A percentile compares a stretch with the other conserved stretches of the same genome.
Evolutionary conservation across 2,329 filamentous ascomycete species (phyloP).

Genomic region (Diaporthe humulicola): DNA sequence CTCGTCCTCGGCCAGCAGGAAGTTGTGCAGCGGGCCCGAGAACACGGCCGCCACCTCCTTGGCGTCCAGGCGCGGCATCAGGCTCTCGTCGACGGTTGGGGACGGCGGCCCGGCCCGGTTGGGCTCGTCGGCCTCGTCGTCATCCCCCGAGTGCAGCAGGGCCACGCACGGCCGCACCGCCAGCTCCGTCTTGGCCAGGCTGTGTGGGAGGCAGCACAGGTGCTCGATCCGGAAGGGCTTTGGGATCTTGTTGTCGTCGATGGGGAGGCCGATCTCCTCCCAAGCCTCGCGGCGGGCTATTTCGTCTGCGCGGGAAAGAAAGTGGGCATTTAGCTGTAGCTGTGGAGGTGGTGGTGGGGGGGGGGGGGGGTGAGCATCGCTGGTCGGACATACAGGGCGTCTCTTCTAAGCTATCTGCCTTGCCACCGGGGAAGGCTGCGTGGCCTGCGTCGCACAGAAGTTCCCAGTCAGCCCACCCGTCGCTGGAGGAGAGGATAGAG

Average conservation of each 20-base stretch:
- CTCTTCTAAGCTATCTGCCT: conserved; percentile 70
- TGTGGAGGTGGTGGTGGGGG: conserved; percentile 60
- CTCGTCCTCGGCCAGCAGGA: conserved; percentile 75
- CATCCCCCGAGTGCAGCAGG: conserved; percentile 76
- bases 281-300: conserved; percentile 91
- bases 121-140: conserved; percentile 41
- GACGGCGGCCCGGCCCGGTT: conserved; percentile 38
- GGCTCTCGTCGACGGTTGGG: conserved; percentile 73
- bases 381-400: conserved; percentile 66
- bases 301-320: conserved; percentile 67
- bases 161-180: conserved; percentile 83
- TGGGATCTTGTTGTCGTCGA: conserved; percentile 77
- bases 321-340: conserved; percentile 55
- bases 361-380: neutral
- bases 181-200: conserved; percentile 79
- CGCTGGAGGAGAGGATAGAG: neutral
- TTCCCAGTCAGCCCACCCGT: neutral
- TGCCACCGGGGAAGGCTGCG: conserved; percentile 87
- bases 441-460: conserved; percentile 63
- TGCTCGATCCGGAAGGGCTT: conserved; percentile 87
- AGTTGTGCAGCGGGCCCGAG: conserved; percentile 88
- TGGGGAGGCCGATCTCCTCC: conserved; percentile 92
- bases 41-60: conserved; percentile 96
- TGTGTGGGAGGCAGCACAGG: conserved; percentile 85
- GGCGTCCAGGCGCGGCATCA: conserved; percentile 86